These are phyloP conservation scores for Coemansia brasiliensis DNA, from an alignment of 192 early-diverging fungal genomes.

Conservation along the genomic window DNA sequence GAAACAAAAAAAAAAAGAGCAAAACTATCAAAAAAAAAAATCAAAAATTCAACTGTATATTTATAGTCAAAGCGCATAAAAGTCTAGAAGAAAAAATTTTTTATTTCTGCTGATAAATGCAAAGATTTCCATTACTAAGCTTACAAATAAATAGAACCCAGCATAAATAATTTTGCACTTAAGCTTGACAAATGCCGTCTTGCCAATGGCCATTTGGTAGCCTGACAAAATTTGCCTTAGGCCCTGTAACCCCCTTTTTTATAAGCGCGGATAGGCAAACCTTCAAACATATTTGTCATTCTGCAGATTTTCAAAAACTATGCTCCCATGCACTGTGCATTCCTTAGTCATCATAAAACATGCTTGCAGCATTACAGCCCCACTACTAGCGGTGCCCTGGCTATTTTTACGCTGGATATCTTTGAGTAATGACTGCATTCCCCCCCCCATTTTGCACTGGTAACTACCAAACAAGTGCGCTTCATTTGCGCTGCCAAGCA, in stretches of 20 bases:
- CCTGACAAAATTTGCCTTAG: constrained; percentile 85
- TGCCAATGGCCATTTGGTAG: constrained; percentile 94
- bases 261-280: constrained; percentile 87
- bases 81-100: background rate
- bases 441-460: constrained; percentile 65
- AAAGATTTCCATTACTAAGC: no score
- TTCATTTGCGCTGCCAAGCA: constrained; percentile 60
- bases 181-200: constrained; percentile 90
- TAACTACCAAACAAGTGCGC: constrained; percentile 63
- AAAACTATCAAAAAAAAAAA: background rate
- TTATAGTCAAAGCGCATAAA: no score
- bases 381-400: no score
- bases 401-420: constrained; percentile 66
- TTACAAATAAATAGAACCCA: constrained; percentile 87
- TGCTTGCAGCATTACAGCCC: no score
- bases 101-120: background rate
- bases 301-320: constrained; percentile 93
- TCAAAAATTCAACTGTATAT: background rate
- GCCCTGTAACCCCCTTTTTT: constrained; percentile 88
- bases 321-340: constrained; percentile 87
- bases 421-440: constrained; percentile 63
- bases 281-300: constrained; percentile 94
- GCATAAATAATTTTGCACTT: constrained; percentile 98
- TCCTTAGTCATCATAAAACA: constrained; percentile 75
- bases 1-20: background rate